A percentile compares a stretch with the other conserved stretches of the same genome.
These are phyloP conservation scores for Fonsecaea nubica DNA, from an alignment of 2,329 filamentous ascomycete species.

Conservation along the genomic window DNA sequence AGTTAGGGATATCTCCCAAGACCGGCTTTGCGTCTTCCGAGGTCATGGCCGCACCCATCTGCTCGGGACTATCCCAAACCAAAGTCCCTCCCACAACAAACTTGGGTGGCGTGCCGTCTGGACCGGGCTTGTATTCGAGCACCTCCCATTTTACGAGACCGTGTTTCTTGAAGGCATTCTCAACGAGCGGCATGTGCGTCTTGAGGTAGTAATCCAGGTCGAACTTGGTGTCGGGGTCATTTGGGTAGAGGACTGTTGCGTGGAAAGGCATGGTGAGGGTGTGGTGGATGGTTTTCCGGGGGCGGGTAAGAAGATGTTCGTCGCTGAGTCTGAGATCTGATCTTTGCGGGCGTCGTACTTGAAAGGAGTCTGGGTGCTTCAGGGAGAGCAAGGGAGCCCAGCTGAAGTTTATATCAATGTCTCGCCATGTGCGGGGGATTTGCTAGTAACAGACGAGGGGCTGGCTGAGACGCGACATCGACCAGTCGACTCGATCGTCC, in stretches of 20 bases:
- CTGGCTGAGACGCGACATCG: neutral
- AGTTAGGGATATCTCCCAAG: constrained; percentile 34
- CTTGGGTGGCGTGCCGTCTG: constrained; percentile 28
- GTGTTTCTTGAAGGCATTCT: constrained; percentile 48
- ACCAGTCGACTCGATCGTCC: neutral
- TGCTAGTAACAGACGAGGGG: neutral
- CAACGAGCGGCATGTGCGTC: constrained; percentile 56
- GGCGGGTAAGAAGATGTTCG: neutral
- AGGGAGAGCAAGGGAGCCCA: neutral
- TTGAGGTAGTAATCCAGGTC: constrained; percentile 59
- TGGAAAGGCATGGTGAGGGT: constrained; percentile 24
- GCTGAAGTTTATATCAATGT: constrained; percentile 14
- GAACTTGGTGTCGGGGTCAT: constrained; percentile 51
- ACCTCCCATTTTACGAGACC: constrained; percentile 48
- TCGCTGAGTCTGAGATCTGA: neutral
- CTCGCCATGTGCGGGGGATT: constrained; percentile 7
- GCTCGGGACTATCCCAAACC: constrained; percentile 32
- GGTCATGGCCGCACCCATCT: constrained; percentile 21
- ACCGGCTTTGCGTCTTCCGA: constrained; percentile 26
- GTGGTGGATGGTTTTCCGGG: neutral
- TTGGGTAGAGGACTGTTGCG: constrained; percentile 49
- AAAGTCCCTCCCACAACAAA: constrained; percentile 24
- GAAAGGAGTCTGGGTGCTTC: neutral
- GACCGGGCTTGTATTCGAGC: constrained; percentile 28
- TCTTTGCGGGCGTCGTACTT: neutral